phyloP scores from a whole-genome alignment of 495 filamentous ascomycete genomes.

The Penicillium tannophilum region DNA sequence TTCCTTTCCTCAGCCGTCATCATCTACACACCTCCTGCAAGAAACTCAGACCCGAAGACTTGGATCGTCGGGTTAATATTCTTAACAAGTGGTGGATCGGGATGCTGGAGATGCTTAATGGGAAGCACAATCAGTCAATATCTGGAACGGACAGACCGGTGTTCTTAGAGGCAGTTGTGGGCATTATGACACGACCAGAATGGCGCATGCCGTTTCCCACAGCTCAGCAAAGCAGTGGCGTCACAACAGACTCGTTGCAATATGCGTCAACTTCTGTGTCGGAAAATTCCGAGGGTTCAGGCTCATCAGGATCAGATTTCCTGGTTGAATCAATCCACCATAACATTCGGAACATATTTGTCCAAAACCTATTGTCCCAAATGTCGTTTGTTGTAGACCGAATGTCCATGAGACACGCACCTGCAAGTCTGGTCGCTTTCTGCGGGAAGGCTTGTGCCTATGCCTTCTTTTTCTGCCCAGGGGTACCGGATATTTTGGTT shows the following conservation, averaged over 20 bases:
- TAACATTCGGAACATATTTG: conserved; percentile 90
- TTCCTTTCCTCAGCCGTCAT: conserved; percentile 82
- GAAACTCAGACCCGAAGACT: conserved; percentile 73
- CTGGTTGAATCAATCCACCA: conserved; percentile 88
- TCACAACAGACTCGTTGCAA: conserved; percentile 31
- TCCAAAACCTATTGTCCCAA: conserved; percentile 82
- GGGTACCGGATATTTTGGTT: conserved; percentile 83
- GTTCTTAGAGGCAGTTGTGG: conserved; percentile 77
- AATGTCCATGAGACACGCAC: conserved; percentile 86
- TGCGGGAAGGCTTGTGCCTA: conserved; percentile 94
- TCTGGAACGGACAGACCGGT: conserved; percentile 78
- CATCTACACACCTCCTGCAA: conserved; percentile 69
- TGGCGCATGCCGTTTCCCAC: conserved; percentile 75
- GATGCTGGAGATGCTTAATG: conserved; percentile 82
- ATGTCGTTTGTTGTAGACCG: conserved; percentile 89
- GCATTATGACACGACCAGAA: conserved; percentile 90
- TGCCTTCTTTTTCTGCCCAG: conserved; percentile 94
- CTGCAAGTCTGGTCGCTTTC: conserved; percentile 89
- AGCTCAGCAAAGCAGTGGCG: conserved; percentile 27
- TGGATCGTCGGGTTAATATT: conserved; percentile 80
- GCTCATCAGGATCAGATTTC: conserved; percentile 67
- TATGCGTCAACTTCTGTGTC: conserved; percentile 44
- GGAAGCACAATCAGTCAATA: conserved; percentile 68
- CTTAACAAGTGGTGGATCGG: conserved; percentile 97
- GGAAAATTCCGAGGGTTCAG: conserved; percentile 40